Evolutionary conservation across 2,329 filamentous ascomycete species (phyloP).

Genomic region (Ilyonectria destructans): DNA sequence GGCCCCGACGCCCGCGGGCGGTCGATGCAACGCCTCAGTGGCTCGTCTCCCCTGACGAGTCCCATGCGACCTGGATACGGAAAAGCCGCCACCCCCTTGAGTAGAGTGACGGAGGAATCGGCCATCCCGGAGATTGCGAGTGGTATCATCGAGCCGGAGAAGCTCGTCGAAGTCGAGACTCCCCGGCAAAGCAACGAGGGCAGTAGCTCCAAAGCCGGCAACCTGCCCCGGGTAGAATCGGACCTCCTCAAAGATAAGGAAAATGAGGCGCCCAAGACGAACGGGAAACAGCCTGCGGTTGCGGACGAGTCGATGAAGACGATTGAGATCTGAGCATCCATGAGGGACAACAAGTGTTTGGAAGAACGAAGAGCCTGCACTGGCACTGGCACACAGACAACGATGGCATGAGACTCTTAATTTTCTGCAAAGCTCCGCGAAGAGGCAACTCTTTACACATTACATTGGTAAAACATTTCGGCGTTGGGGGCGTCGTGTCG

Average conservation of each 20-base stretch:
- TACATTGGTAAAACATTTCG: slow-evolving; percentile 43
- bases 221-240: slow-evolving; percentile 54
- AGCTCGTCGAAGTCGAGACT: slow-evolving; percentile 72
- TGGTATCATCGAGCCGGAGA: slow-evolving; percentile 61
- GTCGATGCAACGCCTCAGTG: slow-evolving; percentile 79
- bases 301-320: slow-evolving; percentile 72
- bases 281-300: slow-evolving; percentile 62
- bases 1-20: slow-evolving; percentile 77
- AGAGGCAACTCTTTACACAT: slow-evolving; percentile 44
- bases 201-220: slow-evolving; percentile 54
- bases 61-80: slow-evolving; percentile 77
- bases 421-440: slow-evolving; percentile 54
- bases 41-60: slow-evolving; percentile 75
- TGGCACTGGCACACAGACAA: slow-evolving; percentile 48
- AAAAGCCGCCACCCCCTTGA: slow-evolving; percentile 78
- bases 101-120: slow-evolving; percentile 81
- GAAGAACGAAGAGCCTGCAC: slow-evolving; percentile 43
- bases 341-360: slow-evolving; percentile 32
- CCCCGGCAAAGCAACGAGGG: slow-evolving; percentile 64
- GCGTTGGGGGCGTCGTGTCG: slow-evolving; percentile 50
- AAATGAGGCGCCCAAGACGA: slow-evolving; percentile 59
- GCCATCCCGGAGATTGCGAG: slow-evolving; percentile 59
- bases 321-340: slow-evolving; percentile 68
- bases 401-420: slow-evolving; percentile 49
- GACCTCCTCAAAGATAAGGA: slow-evolving; percentile 59